Evolutionary conservation across 1,284 basidiomycete genomes (phyloP).

Genomic region (Pseudozyma sp.): DNA sequence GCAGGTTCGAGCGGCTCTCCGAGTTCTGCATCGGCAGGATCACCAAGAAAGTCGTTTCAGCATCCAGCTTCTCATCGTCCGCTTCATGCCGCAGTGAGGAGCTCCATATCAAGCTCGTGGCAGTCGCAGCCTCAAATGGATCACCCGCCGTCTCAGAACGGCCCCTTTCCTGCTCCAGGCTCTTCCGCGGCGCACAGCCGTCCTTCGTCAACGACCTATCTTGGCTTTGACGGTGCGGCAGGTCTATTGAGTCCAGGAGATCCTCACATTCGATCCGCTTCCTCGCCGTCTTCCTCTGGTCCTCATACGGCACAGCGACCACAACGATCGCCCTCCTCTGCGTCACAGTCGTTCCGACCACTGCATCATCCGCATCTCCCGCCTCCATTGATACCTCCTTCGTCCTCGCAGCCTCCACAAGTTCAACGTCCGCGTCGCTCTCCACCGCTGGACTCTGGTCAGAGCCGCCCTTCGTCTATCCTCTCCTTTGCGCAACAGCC

Average conservation of each 20-base stretch:
- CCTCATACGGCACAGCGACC: constrained; percentile 1
- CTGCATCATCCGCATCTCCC: constrained; percentile 23
- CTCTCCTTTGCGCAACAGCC: constrained; percentile 25
- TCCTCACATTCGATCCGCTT: constrained; percentile 18
- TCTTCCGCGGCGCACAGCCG: constrained; percentile 10
- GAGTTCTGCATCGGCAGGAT: constrained; percentile 15
- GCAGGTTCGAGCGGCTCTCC: constrained; percentile 23
- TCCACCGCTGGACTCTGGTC: constrained; percentile 27
- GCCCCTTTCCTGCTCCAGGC: constrained; percentile 3
- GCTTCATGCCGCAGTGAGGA: constrained; percentile 2
- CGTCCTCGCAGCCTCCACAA: constrained; percentile 2
- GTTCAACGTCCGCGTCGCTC: constrained; percentile 1
- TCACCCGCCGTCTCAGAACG: constrained; percentile 7
- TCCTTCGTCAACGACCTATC: constrained; percentile 46
- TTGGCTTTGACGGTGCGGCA: constrained; percentile 45
- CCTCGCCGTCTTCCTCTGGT: constrained; percentile 14
- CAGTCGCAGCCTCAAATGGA: constrained; percentile 1
- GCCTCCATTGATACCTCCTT: constrained; percentile 8
- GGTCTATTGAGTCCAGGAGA: constrained; percentile 43
- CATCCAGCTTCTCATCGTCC: constrained; percentile 16
- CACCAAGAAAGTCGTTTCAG: constrained; percentile 22
- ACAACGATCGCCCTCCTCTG: constrained; percentile 20
- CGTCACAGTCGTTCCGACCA: constrained; percentile 17
- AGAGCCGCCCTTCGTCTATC: constrained; percentile 34
- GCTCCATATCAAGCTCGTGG: constrained; percentile 1